These are phyloP conservation scores for Phytophthora brassicae DNA, from an alignment of 352 stramenopile genomes.

Conservation along the genomic window DNA sequence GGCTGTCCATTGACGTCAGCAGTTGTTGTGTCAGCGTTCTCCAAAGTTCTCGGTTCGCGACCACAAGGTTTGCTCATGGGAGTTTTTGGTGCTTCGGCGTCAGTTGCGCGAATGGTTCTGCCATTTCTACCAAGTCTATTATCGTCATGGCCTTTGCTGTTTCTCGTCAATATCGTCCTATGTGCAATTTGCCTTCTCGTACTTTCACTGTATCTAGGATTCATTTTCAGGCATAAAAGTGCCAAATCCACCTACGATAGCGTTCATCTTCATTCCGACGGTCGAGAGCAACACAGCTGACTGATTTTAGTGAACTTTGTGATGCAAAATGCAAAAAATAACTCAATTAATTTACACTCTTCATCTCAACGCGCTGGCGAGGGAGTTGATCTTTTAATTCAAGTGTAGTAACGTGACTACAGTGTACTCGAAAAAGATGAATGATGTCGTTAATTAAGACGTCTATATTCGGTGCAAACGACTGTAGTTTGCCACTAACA, in stretches of 20 bases:
- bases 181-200: constrained; percentile 45
- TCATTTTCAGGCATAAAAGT: constrained; percentile 9
- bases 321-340: constrained; percentile 8
- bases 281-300: constrained; percentile 13
- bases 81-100: constrained; percentile 60
- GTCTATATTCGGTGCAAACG: constrained; percentile 6
- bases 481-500: constrained; percentile 14
- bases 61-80: constrained; percentile 62
- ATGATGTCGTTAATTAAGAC: constrained; percentile 22
- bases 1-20: constrained; percentile 56
- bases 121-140: constrained; percentile 59
- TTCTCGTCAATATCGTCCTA: constrained; percentile 47
- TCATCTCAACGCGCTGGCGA: constrained; percentile 13
- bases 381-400: constrained; percentile 38
- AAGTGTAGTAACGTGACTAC: constrained; percentile 43
- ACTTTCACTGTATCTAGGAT: constrained; percentile 33
- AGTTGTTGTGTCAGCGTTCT: constrained; percentile 60
- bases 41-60: constrained; percentile 51
- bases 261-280: constrained; percentile 30
- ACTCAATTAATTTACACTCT: constrained; percentile 5
- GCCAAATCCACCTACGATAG: constrained; percentile 14
- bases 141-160: constrained; percentile 43
- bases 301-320: not conserved
- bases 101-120: constrained; percentile 56
- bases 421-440: constrained; percentile 3